Percentiles rank a stretch among this genome's conserved stretches.
Conservation (phyloP, 805 yeast species). For the Cephaloascus fragrans region DNA sequence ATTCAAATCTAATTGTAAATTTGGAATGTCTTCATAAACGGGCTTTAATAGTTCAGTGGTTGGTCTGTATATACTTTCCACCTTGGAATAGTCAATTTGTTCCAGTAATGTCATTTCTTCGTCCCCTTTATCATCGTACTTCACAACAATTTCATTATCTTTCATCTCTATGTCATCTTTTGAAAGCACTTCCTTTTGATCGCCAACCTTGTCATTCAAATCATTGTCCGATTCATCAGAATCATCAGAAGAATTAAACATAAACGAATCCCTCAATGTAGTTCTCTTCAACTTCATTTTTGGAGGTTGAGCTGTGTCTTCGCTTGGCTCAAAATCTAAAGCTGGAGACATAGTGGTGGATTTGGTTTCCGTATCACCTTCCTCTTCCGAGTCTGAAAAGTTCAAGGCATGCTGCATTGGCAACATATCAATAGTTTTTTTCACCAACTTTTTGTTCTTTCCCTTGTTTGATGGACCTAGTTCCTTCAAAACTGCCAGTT, state of each 20-base stretch:
- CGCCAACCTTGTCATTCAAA: conserved; percentile 13
- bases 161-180: too few relatives aligned
- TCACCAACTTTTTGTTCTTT: conserved; percentile 2
- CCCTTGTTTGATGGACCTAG: neutral
- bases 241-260: conserved; percentile 10
- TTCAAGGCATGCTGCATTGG: conserved; percentile 51
- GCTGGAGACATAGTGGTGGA: conserved; percentile 6
- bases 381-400: conserved; percentile 26
- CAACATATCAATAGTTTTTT: conserved; percentile 17
- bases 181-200: conserved; percentile 13
- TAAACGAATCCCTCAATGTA: conserved; percentile 3
- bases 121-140: conserved; percentile 6
- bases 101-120: conserved; percentile 11
- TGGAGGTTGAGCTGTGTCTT: conserved; percentile 3
- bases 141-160: conserved; percentile 4
- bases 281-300: neutral
- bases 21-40: conserved; percentile 39
- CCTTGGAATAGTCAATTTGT: conserved; percentile 15
- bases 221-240: neutral
- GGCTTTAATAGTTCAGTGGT: conserved; percentile 40
- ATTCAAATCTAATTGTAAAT: conserved; percentile 27
- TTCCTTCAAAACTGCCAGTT: conserved; percentile 9
- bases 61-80: conserved; percentile 38
- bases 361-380: conserved; percentile 4
- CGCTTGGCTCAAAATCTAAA: conserved; percentile 1